A percentile compares a stretch with the other conserved stretches of the same genome.
phyloP scores from a whole-genome alignment of 2,329 filamentous ascomycete species.

The Calonectria pteridis region DNA sequence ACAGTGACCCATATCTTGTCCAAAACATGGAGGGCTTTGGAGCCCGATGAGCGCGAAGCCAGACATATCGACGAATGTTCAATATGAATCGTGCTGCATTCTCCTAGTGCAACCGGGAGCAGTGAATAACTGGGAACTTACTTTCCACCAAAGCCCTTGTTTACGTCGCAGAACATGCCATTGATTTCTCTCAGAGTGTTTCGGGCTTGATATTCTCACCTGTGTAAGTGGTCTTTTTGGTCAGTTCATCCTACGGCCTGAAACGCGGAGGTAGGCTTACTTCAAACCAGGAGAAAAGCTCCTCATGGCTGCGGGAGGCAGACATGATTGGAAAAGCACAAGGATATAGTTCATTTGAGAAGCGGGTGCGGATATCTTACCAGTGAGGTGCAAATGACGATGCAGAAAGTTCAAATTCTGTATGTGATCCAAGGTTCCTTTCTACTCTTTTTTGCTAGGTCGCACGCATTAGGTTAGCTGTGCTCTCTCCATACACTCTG shows the following conservation, averaged over 20 bases:
- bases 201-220: background rate
- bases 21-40: background rate
- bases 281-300: background rate
- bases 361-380: too few relatives aligned
- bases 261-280: background rate
- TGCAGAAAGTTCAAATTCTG: too few relatives aligned
- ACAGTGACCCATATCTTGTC: background rate
- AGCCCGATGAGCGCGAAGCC: background rate
- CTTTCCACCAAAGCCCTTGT: background rate
- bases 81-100: too few relatives aligned
- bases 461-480: too few relatives aligned
- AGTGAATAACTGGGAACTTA: background rate
- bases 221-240: background rate
- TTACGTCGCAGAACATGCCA: background rate
- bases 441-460: too few relatives aligned
- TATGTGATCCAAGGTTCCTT: too few relatives aligned
- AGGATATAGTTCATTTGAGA: too few relatives aligned
- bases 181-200: background rate
- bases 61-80: background rate
- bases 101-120: too few relatives aligned
- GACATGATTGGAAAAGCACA: too few relatives aligned
- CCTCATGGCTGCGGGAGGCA: too few relatives aligned
- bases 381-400: too few relatives aligned
- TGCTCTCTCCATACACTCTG: too few relatives aligned
- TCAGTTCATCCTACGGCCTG: background rate